Conservation (phyloP, 306 rosid species). For the Trifolium fragiferum region DNA sequence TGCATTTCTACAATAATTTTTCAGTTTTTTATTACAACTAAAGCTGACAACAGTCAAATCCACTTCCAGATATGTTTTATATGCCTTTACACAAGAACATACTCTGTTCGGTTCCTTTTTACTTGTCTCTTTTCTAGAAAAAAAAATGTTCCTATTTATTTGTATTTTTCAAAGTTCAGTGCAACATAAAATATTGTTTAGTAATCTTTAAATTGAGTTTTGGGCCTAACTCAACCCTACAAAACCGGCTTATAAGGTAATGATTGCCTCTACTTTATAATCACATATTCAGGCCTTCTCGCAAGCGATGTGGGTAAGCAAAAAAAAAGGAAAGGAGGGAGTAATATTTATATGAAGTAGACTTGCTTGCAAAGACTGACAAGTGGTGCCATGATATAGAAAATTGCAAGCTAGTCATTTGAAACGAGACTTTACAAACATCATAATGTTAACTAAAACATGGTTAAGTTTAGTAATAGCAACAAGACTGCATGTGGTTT, state of each 20-base stretch:
- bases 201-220: too few species aligned
- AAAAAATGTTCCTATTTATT: neutral
- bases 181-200: neutral
- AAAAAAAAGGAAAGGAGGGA: neutral
- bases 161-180: neutral
- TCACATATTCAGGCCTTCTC: too few species aligned
- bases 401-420: slow-evolving; percentile 28
- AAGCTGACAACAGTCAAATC: slow-evolving; percentile 30
- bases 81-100: slow-evolving; percentile 20
- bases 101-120: neutral
- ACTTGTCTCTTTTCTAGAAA: neutral
- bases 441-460: neutral
- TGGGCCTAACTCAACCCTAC: too few species aligned
- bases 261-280: too few species aligned
- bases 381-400: neutral
- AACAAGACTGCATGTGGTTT: slow-evolving; percentile 5
- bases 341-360: slow-evolving; percentile 28
- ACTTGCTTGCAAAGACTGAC: slow-evolving; percentile 28
- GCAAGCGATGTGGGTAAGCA: too few species aligned
- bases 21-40: slow-evolving; percentile 37
- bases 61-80: slow-evolving; percentile 24
- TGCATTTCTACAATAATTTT: slow-evolving; percentile 74
- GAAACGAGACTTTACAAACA: slow-evolving; percentile 24
- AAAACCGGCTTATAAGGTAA: too few species aligned
- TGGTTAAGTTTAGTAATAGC: neutral